Evolutionary conservation across 805 yeast species (phyloP).

Genomic region (Wickerhamomyces subpelliculosus): DNA sequence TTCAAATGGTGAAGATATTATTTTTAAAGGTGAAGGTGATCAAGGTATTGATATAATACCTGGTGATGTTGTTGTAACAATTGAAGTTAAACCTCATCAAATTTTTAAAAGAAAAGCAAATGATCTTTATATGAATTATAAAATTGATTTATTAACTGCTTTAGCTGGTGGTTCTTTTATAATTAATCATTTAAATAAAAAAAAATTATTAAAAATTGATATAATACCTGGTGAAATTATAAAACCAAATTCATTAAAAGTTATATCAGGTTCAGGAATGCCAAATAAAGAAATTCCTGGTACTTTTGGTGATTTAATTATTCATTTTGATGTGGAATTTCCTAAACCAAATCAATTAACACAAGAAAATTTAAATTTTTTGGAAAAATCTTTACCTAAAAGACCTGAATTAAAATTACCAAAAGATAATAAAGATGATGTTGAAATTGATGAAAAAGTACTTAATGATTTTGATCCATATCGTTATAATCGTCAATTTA

Average conservation of each 20-base stretch:
- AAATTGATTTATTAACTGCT: constrained; percentile 88
- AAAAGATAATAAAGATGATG: no score
- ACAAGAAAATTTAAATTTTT: constrained; percentile 65
- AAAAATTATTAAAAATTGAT: constrained; percentile 78
- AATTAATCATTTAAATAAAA: constrained; percentile 84
- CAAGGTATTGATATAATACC: constrained; percentile 93
- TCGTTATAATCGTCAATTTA: background rate
- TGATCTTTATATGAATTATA: constrained; percentile 78
- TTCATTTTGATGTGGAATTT: constrained; percentile 85
- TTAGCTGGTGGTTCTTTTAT: constrained; percentile 93
- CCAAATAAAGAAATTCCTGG: constrained; percentile 79
- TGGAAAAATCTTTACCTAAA: constrained; percentile 76
- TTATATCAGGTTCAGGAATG: constrained; percentile 94
- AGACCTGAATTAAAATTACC: constrained; percentile 54
- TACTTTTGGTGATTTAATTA: constrained; percentile 78
- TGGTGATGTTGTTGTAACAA: constrained; percentile 91
- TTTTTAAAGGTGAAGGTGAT: constrained; percentile 94
- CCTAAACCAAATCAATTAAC: constrained; percentile 68
- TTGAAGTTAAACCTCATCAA: constrained; percentile 85
- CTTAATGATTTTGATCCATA: constrained; percentile 42
- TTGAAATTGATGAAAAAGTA: constrained; percentile 75
- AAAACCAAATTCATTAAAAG: constrained; percentile 74
- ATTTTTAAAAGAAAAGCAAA: constrained; percentile 82
- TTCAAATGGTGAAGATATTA: constrained; percentile 88
- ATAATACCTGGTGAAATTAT: constrained; percentile 91